Evolutionary conservation across 2,329 filamentous ascomycete genomes (phyloP), one percentile per base, ranked within the genome.

Genomic region (Hortaea sp.): DNA sequence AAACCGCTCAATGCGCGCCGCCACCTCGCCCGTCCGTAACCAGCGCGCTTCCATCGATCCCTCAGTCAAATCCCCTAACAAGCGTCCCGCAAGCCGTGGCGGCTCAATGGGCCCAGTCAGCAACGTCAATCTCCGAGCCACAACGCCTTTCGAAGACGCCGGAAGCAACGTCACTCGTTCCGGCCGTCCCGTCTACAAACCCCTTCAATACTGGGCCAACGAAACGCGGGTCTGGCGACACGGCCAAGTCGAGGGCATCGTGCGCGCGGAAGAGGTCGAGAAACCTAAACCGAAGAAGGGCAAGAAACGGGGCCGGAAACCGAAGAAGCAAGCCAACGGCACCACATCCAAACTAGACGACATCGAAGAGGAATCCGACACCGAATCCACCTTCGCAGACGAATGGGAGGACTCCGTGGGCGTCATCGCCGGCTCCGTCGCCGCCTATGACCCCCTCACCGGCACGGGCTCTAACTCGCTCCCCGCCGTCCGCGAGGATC

Each of bases 201-300:
- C 89, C 0, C 68, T 95, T 31, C 80, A 86, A 28, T 94, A 77
- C 62, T 97, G 90, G 90, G 81, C 81, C 57, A 88, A 88, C 54
- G 90, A 97, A 63, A 78, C 78, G 45, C 78, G 84, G 41, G 77
- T 88, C 20, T 86, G 81, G 58, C 72, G 76, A 12, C 76, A 79
- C 27, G 78, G 81, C 1, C 81, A 77, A 9, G 82, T 90, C 56
- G 85, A 86, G 59, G 84, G 87, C 53, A 77, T 95, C 43, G 78
- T 90, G 28, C 81, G 86, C 37, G 81, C 82, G 1, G 82, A 88
- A 47, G 80, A 84, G 32, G 70, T 78, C 30, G 66, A 68, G 42
- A 57, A 57, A 48, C 55, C 56, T 29, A 57, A 53, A 45, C 53
- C 39, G 29, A 9, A 7, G 7, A 39, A 39, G 7, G 27, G 30